These are phyloP conservation scores for Fusarium sp. DNA, from an alignment of 2,329 filamentous ascomycete species.

Conservation along the genomic window DNA sequence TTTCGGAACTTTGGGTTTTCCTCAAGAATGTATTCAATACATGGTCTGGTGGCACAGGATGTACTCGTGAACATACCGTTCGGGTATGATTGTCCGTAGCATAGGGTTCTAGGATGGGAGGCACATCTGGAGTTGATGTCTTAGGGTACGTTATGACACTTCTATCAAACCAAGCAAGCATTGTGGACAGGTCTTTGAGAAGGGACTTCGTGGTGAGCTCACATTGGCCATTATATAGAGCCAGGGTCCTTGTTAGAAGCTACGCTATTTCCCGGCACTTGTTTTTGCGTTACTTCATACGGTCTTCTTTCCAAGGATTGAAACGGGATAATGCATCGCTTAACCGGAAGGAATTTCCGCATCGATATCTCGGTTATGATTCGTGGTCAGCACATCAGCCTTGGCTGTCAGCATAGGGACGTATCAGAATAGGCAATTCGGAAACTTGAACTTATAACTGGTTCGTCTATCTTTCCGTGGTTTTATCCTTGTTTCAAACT, in stretches of 20 bases:
- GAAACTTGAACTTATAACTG: not conserved
- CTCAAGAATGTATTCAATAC: not conserved
- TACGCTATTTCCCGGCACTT: not conserved
- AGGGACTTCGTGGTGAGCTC: not conserved
- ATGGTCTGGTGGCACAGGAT: not conserved
- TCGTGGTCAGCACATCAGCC: not conserved
- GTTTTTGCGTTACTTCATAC: not conserved
- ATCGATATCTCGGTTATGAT: not conserved
- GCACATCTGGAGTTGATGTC: not conserved
- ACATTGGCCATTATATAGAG: not conserved
- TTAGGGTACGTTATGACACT: not conserved
- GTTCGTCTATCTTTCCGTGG: not conserved
- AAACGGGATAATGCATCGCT: not conserved
- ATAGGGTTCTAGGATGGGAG: not conserved
- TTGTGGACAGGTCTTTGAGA: not conserved
- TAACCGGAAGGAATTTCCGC: not conserved
- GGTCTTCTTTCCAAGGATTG: not conserved
- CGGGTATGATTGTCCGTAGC: not conserved
- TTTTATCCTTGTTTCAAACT: not conserved
- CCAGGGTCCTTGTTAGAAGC: not conserved
- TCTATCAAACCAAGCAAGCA: not conserved
- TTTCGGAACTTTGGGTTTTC: not conserved
- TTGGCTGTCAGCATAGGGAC: not conserved
- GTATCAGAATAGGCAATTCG: not conserved
- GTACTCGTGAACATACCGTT: not conserved